phyloP scores from a whole-genome alignment of 768 basidiomycete genomes.

The Chiua virens region DNA sequence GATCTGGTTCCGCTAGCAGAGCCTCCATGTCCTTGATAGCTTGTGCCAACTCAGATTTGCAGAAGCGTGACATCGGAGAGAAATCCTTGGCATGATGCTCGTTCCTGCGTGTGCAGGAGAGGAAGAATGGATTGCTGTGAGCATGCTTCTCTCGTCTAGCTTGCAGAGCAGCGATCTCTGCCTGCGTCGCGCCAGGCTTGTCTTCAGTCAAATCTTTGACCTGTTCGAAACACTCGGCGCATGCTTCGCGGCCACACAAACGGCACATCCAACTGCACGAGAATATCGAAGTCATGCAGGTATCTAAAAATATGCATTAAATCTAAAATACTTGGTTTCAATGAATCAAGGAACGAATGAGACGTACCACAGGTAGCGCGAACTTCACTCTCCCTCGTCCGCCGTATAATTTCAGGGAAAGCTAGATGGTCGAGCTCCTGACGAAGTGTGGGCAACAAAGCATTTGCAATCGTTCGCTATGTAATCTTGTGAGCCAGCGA shows the following conservation, averaged over 20 bases:
- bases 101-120: slow-evolving; percentile 67
- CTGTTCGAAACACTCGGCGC: slow-evolving; percentile 76
- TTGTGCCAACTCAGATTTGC: slow-evolving; percentile 56
- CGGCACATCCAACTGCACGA: slow-evolving; percentile 89
- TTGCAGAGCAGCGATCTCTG: slow-evolving; percentile 50
- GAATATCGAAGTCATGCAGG: slow-evolving; percentile 92
- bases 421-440: slow-evolving; percentile 64
- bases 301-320: slow-evolving; percentile 53
- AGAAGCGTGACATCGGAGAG: slow-evolving; percentile 79
- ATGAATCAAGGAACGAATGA: neutral
- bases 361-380: slow-evolving; percentile 81
- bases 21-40: slow-evolving; percentile 71
- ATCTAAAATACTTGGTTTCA: slow-evolving; percentile 9
- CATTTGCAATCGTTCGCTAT: slow-evolving; percentile 66
- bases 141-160: slow-evolving; percentile 58
- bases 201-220: slow-evolving; percentile 64
- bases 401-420: slow-evolving; percentile 58
- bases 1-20: slow-evolving; percentile 40
- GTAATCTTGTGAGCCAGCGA: slow-evolving; percentile 10
- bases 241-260: slow-evolving; percentile 88
- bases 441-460: slow-evolving; percentile 64
- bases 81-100: slow-evolving; percentile 71
- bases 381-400: slow-evolving; percentile 78
- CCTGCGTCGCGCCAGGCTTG: slow-evolving; percentile 45
- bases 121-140: slow-evolving; percentile 70